phyloP scores from a whole-genome alignment of 768 basidiomycete species.

The Daedaleopsis sinensis region DNA sequence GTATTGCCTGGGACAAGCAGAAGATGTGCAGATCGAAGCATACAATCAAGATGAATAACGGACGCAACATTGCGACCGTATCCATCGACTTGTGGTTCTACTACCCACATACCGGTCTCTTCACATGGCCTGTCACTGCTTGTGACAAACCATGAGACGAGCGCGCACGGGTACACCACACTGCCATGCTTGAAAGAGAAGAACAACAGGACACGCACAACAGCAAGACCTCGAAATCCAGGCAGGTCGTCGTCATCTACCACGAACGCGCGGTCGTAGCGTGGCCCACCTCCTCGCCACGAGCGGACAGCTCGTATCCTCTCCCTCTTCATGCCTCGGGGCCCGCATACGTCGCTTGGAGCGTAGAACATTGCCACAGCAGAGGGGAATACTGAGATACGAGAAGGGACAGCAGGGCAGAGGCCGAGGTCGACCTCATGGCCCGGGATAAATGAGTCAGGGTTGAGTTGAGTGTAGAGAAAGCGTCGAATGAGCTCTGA shows the following conservation, averaged over 20 bases:
- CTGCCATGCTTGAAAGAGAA: slow-evolving; percentile 27
- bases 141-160: background rate
- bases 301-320: too few species aligned
- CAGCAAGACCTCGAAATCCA: slow-evolving; percentile 22
- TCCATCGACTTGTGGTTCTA: slow-evolving; percentile 6
- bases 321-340: too few species aligned
- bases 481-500: too few species aligned
- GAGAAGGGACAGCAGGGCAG: too few species aligned
- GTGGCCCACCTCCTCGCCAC: too few species aligned
- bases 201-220: slow-evolving; percentile 24
- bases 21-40: slow-evolving; percentile 37
- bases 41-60: slow-evolving; percentile 12
- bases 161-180: slow-evolving; percentile 26
- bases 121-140: slow-evolving; percentile 22
- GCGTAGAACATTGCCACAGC: too few species aligned
- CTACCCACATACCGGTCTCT: slow-evolving; percentile 34
- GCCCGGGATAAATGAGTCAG: too few species aligned
- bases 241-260: background rate
- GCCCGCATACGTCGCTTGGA: too few species aligned
- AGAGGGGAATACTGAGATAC: too few species aligned
- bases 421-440: too few species aligned
- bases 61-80: background rate
- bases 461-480: too few species aligned
- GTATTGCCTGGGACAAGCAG: slow-evolving; percentile 11
- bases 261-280: too few species aligned